Conservation (phyloP, 208 protist genomes). For the Trypanosoma scelopori region DNA sequence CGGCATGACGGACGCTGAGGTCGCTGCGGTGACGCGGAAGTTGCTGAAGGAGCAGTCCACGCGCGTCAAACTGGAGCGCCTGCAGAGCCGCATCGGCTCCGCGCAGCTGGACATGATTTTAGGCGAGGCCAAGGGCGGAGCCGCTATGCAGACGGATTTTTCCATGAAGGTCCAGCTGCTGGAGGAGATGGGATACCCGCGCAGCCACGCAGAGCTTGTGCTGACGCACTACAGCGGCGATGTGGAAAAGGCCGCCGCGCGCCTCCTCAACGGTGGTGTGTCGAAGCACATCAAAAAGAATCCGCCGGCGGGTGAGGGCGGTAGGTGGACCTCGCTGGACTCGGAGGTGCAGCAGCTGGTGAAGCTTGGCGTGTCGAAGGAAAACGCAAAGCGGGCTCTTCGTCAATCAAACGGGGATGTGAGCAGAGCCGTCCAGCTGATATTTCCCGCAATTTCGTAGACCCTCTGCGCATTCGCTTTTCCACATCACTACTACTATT, state of each 20-base stretch:
- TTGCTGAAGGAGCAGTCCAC: constrained; percentile 52
- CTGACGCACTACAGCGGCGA: constrained; percentile 84
- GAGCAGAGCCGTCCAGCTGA: constrained; percentile 49
- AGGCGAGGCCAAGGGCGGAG: constrained; percentile 37
- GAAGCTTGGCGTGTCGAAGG: constrained; percentile 62
- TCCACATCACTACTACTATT: not conserved
- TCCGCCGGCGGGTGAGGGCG: constrained; percentile 34
- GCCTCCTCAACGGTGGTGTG: constrained; percentile 61
- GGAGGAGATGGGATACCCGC: constrained; percentile 58
- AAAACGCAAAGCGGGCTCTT: constrained; percentile 69
- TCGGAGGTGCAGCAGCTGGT: constrained; percentile 73
- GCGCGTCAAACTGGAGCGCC: constrained; percentile 49
- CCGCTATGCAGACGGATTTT: constrained; percentile 47
- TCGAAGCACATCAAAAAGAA: constrained; percentile 35
- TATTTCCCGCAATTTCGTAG: constrained; percentile 39
- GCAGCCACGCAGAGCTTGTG: constrained; percentile 38
- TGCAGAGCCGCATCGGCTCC: constrained; percentile 57
- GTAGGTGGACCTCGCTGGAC: constrained; percentile 64
- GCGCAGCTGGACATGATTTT: constrained; percentile 30
- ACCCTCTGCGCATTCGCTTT: not conserved
- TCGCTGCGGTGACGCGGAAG: constrained; percentile 54
- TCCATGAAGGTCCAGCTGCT: constrained; percentile 51
- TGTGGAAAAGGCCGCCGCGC: constrained; percentile 60
- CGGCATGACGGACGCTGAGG: constrained; percentile 67
- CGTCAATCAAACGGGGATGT: constrained; percentile 58